Percentiles rank a stretch among this genome's conserved stretches.
phyloP scores from a whole-genome alignment of 2,329 filamentous ascomycete species.

The Shiraia bambusicola region DNA sequence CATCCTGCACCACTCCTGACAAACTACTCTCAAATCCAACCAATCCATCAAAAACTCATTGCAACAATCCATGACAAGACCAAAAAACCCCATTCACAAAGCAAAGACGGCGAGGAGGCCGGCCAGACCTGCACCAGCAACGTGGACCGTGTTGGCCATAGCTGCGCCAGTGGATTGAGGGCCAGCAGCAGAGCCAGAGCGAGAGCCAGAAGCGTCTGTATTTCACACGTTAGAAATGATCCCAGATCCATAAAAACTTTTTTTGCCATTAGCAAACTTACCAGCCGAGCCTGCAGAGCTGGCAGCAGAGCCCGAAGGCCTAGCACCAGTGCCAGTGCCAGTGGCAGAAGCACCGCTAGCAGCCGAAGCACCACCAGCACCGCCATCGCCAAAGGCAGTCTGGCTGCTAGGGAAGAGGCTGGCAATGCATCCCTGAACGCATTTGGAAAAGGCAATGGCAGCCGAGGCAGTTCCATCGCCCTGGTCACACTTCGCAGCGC shows the following conservation, averaged over 20 bases:
- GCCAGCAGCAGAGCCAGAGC: slow-evolving; percentile 23
- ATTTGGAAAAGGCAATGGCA: slow-evolving; percentile 50
- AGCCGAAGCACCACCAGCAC: slow-evolving; percentile 19
- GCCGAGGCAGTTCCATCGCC: slow-evolving; percentile 52
- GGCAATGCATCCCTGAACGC: slow-evolving; percentile 53
- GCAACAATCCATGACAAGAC: background rate
- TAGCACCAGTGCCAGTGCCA: slow-evolving; percentile 6
- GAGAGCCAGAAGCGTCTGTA: slow-evolving; percentile 20
- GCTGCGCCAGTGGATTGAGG: slow-evolving; percentile 34
- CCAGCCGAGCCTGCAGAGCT: slow-evolving; percentile 4
- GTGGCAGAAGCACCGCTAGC: slow-evolving; percentile 20
- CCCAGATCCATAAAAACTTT: background rate
- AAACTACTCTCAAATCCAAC: too few relatives aligned
- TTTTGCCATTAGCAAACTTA: background rate
- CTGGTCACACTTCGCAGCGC: slow-evolving; percentile 56
- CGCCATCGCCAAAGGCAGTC: slow-evolving; percentile 27
- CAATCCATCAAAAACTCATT: background rate
- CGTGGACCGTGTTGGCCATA: slow-evolving; percentile 29
- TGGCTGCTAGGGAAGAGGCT: slow-evolving; percentile 50
- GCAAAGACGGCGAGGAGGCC: slow-evolving; percentile 43
- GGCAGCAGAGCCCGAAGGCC: background rate
- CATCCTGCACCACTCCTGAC: too few relatives aligned
- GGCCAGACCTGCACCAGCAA: slow-evolving; percentile 39
- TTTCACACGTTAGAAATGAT: slow-evolving; percentile 8
- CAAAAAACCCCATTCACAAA: slow-evolving; percentile 28